Evolutionary conservation across 1,139 yeast genomes (phyloP), one percentile per base, ranked within the genome.

Genomic region (Yamadazyma blattariae): DNA sequence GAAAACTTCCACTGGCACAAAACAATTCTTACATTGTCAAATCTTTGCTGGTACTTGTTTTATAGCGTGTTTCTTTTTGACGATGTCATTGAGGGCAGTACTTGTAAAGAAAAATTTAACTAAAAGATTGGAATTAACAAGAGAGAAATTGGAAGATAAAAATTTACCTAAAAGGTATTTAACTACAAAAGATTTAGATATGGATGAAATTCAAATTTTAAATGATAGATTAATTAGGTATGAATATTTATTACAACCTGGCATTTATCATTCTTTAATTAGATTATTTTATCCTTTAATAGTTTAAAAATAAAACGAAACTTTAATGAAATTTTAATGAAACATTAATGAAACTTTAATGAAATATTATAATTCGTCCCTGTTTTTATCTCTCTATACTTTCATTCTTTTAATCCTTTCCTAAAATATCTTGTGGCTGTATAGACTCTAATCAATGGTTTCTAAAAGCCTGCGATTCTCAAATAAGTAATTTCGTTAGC

Each of bases 11-110:
- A 41, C 44, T 9, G 42, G 48, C 28, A 20, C 42, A 1, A 65
- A 62, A 30, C 86, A 85, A 1, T 82, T 67, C 44, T 51, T 77
- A 9, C 69, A 78, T 50, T 67, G 83, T 9, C 88, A 82, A 48
- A 70, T 81, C 1, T 77, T 79, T 47, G 73, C 78, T 9, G 86
- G 85, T 1, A 49, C 62, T 21, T 57, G 74, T 30, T 73, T 71
- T 41, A 41, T 72, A 12, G 61, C 57, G 7, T 50, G 61, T 10
- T 38, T 52, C 8, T 11, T 64, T 5, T 26, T 66, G 8, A 44
- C 65, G 44, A 32, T 67, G 2, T 46, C 60, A 5, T 49, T 64
- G 20, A 47, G 75, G 43, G 66, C 59, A 34, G 57, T 54, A 52
- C 40, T 58, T 15, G 60, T 64, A 8, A 35, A 52, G 17, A 52